Percentiles rank a stretch among this genome's conserved stretches.
Evolutionary conservation across 176 grass and related monocot genomes (phyloP).

Genomic region (Zea luxurians): DNA sequence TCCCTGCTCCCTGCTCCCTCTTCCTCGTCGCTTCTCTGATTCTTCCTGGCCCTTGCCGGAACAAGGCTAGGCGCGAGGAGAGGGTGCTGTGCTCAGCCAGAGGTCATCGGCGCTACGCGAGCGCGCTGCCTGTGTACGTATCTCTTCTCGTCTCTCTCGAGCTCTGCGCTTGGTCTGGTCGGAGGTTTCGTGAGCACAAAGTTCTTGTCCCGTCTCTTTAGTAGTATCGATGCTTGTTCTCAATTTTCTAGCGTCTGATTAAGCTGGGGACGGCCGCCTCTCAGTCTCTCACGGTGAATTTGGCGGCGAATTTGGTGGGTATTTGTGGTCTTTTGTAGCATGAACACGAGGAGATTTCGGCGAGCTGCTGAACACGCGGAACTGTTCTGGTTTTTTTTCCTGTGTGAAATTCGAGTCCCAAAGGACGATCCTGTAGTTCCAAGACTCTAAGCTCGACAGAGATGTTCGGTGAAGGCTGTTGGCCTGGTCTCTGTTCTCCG

Average conservation of each 20-base stretch:
- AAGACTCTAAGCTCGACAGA: background rate
- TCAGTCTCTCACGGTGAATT: background rate
- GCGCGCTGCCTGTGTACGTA: conserved; percentile 35
- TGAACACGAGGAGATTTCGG: conserved; percentile 6
- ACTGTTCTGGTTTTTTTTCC: background rate
- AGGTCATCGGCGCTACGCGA: background rate
- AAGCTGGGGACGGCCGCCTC: background rate
- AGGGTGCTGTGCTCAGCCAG: background rate
- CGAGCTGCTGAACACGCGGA: background rate
- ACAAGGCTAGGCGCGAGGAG: background rate
- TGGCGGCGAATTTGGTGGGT: background rate
- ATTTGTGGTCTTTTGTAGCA: background rate
- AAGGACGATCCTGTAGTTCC: background rate
- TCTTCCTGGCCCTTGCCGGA: conserved; percentile 2
- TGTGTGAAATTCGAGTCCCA: background rate
- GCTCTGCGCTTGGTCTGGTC: background rate
- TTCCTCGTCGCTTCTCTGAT: background rate
- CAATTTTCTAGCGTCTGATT: background rate
- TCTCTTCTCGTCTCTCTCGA: conserved; percentile 12
- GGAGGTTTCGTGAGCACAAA: conserved; percentile 9
- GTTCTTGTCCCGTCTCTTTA: background rate
- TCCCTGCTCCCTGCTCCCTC: background rate
- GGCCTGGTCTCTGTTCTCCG: conserved; percentile 2
- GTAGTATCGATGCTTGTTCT: background rate
- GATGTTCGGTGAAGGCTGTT: conserved; percentile 27